Evolutionary conservation across 768 basidiomycete genomes (phyloP), one percentile per base, ranked within the genome.

Genomic region (Hygrophorus pudorinus): DNA sequence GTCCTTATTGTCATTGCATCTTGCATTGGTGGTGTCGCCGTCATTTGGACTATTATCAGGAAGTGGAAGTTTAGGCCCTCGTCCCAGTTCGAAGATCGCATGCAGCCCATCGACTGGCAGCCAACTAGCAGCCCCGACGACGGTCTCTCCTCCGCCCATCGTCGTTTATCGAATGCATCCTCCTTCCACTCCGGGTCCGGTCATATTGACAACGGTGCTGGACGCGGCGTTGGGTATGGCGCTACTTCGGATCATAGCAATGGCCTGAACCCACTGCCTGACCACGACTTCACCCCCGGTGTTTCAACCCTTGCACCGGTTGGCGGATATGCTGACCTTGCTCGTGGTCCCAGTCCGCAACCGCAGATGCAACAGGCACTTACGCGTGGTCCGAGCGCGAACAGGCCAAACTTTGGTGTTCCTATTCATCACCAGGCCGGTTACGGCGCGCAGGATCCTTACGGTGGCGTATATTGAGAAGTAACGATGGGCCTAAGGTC

Each of bases 11-110:
- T 76, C 41, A 67, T 86, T 41, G 89, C 76, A 3, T 71, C 81
- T 5, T 77, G 70, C 37, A 53, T 90, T 34, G 89, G 78, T 41
- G 82, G 72, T 24, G 57, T 82, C 41, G 72, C 74, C 45, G 78
- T 90, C 52, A 68, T 83, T 50, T 93, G 89, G 89, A 92, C 88
- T 38, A 65, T 89, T 56, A 85, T 91, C 70, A 82, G 89, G 67
- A 90, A 91, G 62, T 90, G 86, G 84, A 89, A 90, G 66, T 79
- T 91, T 56, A 78, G 76, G 43, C 78, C 83, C 46, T 90, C 88
- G 24, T 71, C 76, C 56, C 73, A 76, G 53, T 91, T 91, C 59
- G 84, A 87, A 54, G 77, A 79, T 49, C 85, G 88, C 52, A 76
- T 93, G 67, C 77, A 84, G 47, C 88, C 90, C 48, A 87, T 91